phyloP scores from a whole-genome alignment of 2,329 filamentous ascomycete species.

The Cordyceps javanica region DNA sequence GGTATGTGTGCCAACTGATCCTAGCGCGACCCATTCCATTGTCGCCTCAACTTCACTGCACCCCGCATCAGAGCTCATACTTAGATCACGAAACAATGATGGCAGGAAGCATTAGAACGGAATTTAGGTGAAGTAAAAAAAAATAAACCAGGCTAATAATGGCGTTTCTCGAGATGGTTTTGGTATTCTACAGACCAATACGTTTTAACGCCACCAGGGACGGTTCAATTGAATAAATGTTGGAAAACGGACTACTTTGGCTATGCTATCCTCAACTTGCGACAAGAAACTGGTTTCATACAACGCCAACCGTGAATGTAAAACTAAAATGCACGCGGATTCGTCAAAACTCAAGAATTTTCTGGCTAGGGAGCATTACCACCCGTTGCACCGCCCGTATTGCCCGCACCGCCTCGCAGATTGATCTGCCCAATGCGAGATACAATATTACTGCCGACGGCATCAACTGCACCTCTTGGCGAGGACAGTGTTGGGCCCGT shows the following conservation, averaged over 20 bases:
- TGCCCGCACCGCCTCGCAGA: slow-evolving; percentile 43
- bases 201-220: neutral
- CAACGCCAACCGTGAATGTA: neutral
- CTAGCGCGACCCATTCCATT: neutral
- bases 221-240: neutral
- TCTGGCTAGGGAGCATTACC: neutral
- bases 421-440: slow-evolving; percentile 79
- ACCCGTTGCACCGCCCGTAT: neutral
- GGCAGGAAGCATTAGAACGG: no score
- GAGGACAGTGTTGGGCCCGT: slow-evolving; percentile 75
- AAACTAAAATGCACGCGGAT: neutral
- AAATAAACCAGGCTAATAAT: no score
- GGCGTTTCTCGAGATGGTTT: no score
- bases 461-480: slow-evolving; percentile 86
- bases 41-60: neutral
- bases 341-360: neutral
- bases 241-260: neutral
- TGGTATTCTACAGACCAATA: neutral
- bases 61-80: neutral
- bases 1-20: neutral
- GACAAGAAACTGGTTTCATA: neutral
- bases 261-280: neutral
- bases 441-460: slow-evolving; percentile 84
- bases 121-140: neutral
- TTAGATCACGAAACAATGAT: no score